A percentile compares a stretch with the other conserved stretches of the same genome.
phyloP scores from a whole-genome alignment of 192 early-diverging fungal species.

The Umbelopsis ramanniana region DNA sequence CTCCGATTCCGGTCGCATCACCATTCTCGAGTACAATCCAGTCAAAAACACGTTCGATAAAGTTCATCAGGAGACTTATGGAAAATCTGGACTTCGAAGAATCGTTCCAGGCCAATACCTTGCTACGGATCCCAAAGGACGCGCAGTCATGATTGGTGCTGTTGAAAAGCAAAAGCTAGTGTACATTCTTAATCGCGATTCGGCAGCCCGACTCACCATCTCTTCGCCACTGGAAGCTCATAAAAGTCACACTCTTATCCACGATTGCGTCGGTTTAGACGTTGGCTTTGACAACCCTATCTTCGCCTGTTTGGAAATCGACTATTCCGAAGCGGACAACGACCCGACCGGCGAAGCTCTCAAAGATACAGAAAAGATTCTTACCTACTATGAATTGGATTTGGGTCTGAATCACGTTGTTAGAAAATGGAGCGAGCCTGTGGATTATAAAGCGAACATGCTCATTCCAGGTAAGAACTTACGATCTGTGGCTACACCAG shows the following conservation, averaged over 20 bases:
- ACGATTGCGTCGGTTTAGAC: conserved; percentile 87
- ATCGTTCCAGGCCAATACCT: conserved; percentile 95
- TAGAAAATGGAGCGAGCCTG: conserved; percentile 90
- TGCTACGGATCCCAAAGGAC: conserved; percentile 93
- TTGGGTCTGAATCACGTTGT: conserved; percentile 98
- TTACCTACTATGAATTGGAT: conserved; percentile 97
- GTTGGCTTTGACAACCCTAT: conserved; percentile 99
- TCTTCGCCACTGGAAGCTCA: conserved; percentile 97
- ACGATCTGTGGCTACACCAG: no score
- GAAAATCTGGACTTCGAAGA: conserved; percentile 88
- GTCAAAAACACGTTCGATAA: conserved; percentile 72
- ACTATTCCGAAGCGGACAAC: conserved; percentile 81
- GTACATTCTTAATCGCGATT: conserved; percentile 95
- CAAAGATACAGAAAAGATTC: conserved; percentile 74
- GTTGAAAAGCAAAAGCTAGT: conserved; percentile 95
- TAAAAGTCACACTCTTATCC: conserved; percentile 76
- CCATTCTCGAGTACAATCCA: conserved; percentile 88
- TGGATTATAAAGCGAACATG: conserved; percentile 75
- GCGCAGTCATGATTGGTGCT: conserved; percentile 94
- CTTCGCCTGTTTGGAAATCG: conserved; percentile 92
- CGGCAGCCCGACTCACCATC: conserved; percentile 78
- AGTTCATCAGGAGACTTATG: conserved; percentile 93
- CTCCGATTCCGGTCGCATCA: conserved; percentile 88
- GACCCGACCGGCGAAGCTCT: conserved; percentile 75
- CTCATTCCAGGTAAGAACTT: conserved; percentile 72